Conservation (phyloP, 768 basidiomycete genomes). For the Exidia glandulosa region DNA sequence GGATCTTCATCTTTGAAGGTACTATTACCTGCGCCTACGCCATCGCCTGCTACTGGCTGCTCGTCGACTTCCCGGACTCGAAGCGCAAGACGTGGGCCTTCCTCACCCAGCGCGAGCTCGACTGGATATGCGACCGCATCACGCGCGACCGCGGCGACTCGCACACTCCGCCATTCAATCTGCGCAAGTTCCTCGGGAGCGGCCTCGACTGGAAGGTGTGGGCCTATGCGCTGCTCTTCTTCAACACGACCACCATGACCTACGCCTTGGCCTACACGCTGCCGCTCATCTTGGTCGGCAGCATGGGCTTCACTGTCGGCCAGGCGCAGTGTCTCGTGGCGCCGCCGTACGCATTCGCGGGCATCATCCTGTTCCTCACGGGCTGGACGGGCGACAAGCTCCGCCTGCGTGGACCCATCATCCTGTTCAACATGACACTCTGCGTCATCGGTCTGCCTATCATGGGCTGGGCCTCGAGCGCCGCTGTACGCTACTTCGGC, state of each 20-base stretch:
- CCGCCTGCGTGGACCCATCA: constrained; percentile 13
- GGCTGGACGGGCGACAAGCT: constrained; percentile 11
- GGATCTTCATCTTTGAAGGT: constrained; percentile 17
- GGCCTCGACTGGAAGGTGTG: constrained; percentile 15
- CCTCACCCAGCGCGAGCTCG: constrained; percentile 14
- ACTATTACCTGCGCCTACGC: constrained; percentile 10
- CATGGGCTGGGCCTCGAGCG: not conserved
- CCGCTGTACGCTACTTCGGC: constrained; percentile 1
- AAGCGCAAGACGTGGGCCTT: constrained; percentile 9
- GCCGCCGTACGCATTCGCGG: constrained; percentile 15
- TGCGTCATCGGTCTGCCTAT: constrained; percentile 11
- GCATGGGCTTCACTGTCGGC: constrained; percentile 8
- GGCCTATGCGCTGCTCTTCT: constrained; percentile 14
- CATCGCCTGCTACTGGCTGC: constrained; percentile 8
- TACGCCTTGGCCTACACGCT: constrained; percentile 13
- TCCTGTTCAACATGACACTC: constrained; percentile 10
- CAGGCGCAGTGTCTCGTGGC: constrained; percentile 13
- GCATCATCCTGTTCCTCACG: constrained; percentile 11
- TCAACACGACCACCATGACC: constrained; percentile 10
- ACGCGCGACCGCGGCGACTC: constrained; percentile 17
- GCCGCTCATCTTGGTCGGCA: constrained; percentile 13
- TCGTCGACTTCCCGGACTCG: constrained; percentile 22
- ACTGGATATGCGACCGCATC: constrained; percentile 12
- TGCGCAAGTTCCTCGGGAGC: constrained; percentile 9
- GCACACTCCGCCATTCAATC: constrained; percentile 13